Evolutionary conservation across 257 asterid genomes (phyloP).

Genomic region (Linaria vulgaris): DNA sequence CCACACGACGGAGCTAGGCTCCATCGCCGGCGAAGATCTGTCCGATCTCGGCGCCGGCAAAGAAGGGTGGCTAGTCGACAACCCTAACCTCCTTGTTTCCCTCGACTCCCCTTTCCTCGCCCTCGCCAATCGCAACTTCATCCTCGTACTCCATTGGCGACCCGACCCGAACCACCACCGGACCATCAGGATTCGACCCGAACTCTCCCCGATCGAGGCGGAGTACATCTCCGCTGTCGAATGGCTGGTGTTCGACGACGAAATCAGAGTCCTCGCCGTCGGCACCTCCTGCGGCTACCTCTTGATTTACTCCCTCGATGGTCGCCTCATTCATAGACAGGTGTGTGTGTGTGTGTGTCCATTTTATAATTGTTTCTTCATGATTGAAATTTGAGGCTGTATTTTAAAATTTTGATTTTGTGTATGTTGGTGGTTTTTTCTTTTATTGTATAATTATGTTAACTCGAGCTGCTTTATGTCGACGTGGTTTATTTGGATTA

Average conservation of each 20-base stretch:
- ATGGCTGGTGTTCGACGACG: conserved; percentile 78
- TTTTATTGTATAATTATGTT: not conserved
- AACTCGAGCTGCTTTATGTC: conserved; percentile 1
- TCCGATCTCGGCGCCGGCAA: conserved; percentile 79
- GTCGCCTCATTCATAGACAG: conserved; percentile 86
- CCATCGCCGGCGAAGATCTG: conserved; percentile 72
- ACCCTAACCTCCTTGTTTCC: conserved; percentile 63
- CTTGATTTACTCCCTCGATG: conserved; percentile 63
- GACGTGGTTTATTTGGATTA: conserved; percentile 2
- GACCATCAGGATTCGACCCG: conserved; percentile 65
- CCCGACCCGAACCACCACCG: conserved; percentile 43
- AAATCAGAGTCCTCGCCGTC: conserved; percentile 61
- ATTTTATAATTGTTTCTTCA: not conserved
- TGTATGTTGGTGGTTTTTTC: not conserved
- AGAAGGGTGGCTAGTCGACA: conserved; percentile 86
- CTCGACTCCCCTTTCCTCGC: conserved; percentile 78
- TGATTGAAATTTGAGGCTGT: conserved; percentile 4
- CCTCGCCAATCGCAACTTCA: conserved; percentile 63
- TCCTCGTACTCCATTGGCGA: conserved; percentile 60
- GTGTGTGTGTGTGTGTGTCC: conserved; percentile 31
- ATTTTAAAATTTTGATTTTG: not conserved
- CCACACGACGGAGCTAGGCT: conserved; percentile 75
- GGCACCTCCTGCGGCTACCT: conserved; percentile 90
- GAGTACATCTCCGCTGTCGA: conserved; percentile 81
- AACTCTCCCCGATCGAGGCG: conserved; percentile 74